A percentile compares a stretch with the other conserved stretches of the same genome.
Evolutionary conservation across 2,329 filamentous ascomycete species (phyloP).

Genomic region (Nigrospora oryzae): DNA sequence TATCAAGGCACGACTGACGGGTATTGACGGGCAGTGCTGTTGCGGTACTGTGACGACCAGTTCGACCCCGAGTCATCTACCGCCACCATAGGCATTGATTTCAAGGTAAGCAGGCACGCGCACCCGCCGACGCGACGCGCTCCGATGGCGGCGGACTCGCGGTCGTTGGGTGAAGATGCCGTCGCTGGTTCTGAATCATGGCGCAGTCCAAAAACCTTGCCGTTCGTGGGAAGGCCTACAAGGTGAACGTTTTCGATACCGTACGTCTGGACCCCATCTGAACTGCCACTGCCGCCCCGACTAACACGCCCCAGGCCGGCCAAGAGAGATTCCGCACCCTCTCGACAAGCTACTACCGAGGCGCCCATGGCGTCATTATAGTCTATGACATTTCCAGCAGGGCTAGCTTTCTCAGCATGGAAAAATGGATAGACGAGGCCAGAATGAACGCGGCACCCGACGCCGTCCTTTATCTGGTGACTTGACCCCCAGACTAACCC

Average conservation of each 20-base stretch:
- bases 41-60: constrained; percentile 48
- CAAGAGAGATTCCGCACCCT: constrained; percentile 41
- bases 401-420: constrained; percentile 42
- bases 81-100: constrained; percentile 49
- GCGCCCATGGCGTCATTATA: constrained; percentile 38
- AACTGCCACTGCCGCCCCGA: neutral
- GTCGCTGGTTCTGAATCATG: neutral
- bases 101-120: constrained; percentile 31
- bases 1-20: neutral
- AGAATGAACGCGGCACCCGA: constrained; percentile 38
- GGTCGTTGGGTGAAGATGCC: neutral
- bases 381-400: constrained; percentile 41
- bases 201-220: constrained; percentile 43
- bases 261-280: constrained; percentile 16
- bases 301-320: constrained; percentile 22
- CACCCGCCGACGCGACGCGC: neutral
- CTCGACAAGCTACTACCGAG: constrained; percentile 41
- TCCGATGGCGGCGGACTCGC: no score
- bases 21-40: constrained; percentile 30
- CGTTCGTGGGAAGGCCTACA: constrained; percentile 41
- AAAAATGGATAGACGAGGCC: constrained; percentile 45
- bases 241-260: constrained; percentile 44
- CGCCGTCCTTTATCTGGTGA: constrained; percentile 39
- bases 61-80: constrained; percentile 46
- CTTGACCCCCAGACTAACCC: neutral